phyloP scores from a whole-genome alignment of 2,329 filamentous ascomycete genomes.

The Clarireedia hainanense region DNA sequence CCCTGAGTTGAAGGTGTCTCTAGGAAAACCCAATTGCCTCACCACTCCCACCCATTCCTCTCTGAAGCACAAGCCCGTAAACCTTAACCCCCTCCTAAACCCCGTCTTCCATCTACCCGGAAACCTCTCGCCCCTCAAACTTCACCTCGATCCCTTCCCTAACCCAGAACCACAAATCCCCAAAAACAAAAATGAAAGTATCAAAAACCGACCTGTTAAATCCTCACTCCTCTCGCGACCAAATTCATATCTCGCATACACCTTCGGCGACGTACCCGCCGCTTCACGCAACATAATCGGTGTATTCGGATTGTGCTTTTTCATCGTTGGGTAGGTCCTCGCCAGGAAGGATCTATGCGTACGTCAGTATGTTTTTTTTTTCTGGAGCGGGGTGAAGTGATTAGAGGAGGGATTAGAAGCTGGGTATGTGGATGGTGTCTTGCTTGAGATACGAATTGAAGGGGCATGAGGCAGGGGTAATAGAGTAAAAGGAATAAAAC shows the following conservation, averaged over 20 bases:
- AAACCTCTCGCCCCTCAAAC: background rate
- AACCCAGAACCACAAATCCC: background rate
- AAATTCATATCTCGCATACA: slow-evolving; percentile 84
- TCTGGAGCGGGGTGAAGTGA: background rate
- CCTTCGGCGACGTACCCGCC: slow-evolving; percentile 69
- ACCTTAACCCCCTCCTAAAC: background rate
- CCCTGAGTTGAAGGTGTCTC: too few relatives aligned
- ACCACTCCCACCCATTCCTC: too few relatives aligned
- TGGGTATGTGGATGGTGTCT: too few relatives aligned
- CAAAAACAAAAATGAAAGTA: background rate
- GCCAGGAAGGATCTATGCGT: slow-evolving; percentile 73
- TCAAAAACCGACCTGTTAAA: slow-evolving; percentile 43
- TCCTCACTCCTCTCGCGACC: slow-evolving; percentile 60
- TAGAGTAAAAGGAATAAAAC: too few relatives aligned
- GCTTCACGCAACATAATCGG: slow-evolving; percentile 96
- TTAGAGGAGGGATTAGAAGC: too few relatives aligned
- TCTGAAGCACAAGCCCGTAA: background rate
- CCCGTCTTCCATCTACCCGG: too few relatives aligned
- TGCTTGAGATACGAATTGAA: too few relatives aligned
- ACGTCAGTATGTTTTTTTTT: background rate
- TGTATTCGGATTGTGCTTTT: slow-evolving; percentile 92
- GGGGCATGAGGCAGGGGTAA: background rate
- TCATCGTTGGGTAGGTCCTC: slow-evolving; percentile 94
- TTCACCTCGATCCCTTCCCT: background rate
- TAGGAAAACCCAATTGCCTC: background rate